These are phyloP conservation scores for Thuidium tamariscinum DNA, from an alignment of 225 moss, liverwort and hornwort species.

Conservation along the genomic window DNA sequence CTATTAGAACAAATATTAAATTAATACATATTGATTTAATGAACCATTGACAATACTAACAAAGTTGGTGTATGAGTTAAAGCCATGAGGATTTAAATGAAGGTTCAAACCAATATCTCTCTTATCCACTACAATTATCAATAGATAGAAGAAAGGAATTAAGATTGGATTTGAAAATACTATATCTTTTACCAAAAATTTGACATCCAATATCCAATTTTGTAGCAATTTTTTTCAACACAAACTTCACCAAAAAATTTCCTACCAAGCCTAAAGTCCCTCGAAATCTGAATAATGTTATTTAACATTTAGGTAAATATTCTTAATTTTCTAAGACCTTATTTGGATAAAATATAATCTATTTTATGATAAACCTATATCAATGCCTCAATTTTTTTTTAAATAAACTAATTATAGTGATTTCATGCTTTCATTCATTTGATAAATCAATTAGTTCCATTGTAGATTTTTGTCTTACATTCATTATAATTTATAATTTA, in stretches of 20 bases:
- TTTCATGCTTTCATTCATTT: neutral
- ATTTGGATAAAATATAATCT: neutral
- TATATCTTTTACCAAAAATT: fast-evolving
- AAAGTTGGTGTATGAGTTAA: neutral
- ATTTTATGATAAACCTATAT: fast-evolving
- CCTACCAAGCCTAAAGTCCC: too few species aligned
- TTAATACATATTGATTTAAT: fast-evolving
- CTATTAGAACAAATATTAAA: neutral
- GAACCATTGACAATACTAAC: fast-evolving
- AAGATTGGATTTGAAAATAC: neutral
- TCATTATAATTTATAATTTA: neutral
- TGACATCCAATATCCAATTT: neutral
- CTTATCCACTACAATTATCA: neutral
- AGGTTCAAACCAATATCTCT: neutral
- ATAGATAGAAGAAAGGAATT: neutral
- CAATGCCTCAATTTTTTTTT: neutral
- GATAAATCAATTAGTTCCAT: neutral
- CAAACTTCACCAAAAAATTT: neutral
- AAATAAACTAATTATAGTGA: neutral
- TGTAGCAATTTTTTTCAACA: fast-evolving
- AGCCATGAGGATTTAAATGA: too few species aligned
- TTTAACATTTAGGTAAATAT: neutral
- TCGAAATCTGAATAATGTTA: neutral
- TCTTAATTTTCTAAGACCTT: neutral
- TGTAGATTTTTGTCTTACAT: neutral